Conservation (phyloP, 371 early-diverging fungal genomes). For the Quaeritorhiza haematococci region DNA sequence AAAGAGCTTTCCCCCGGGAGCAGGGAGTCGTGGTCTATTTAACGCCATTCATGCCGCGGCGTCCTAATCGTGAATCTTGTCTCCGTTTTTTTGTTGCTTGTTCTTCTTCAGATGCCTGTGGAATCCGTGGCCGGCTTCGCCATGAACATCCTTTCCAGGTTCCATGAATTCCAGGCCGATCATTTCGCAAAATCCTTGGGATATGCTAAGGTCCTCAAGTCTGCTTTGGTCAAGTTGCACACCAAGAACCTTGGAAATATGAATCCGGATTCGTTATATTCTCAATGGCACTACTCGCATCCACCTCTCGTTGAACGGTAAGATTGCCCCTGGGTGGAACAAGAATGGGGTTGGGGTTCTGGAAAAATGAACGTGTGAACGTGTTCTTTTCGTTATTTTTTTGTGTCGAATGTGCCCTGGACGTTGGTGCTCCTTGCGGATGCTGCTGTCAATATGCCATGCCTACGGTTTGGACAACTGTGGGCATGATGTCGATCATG, state of each 20-base stretch:
- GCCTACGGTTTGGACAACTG: too few relatives aligned
- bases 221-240: slow-evolving; percentile 85
- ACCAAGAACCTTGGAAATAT: slow-evolving; percentile 86
- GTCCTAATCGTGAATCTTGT: too few relatives aligned
- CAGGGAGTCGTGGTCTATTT: too few relatives aligned
- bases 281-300: slow-evolving; percentile 91
- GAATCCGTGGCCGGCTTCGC: slow-evolving; percentile 71
- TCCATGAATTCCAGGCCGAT: slow-evolving; percentile 92
- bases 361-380: background rate
- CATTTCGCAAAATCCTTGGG: slow-evolving; percentile 87
- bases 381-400: background rate
- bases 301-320: slow-evolving; percentile 88
- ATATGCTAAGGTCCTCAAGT: slow-evolving; percentile 68
- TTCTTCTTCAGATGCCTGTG: too few relatives aligned
- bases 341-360: too few relatives aligned
- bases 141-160: slow-evolving; percentile 76
- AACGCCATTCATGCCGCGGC: too few relatives aligned
- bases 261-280: slow-evolving; percentile 86
- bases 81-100: slow-evolving; percentile 46
- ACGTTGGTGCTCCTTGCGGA: too few relatives aligned
- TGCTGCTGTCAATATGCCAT: too few relatives aligned
- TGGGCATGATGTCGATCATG: too few relatives aligned
- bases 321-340: too few relatives aligned
- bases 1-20: too few relatives aligned
- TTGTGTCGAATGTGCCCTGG: background rate